Evolutionary conservation across 2,329 filamentous ascomycete species (phyloP), one percentile per base, ranked within the genome.

Genomic region (Coniochaeta hoffmannii): DNA sequence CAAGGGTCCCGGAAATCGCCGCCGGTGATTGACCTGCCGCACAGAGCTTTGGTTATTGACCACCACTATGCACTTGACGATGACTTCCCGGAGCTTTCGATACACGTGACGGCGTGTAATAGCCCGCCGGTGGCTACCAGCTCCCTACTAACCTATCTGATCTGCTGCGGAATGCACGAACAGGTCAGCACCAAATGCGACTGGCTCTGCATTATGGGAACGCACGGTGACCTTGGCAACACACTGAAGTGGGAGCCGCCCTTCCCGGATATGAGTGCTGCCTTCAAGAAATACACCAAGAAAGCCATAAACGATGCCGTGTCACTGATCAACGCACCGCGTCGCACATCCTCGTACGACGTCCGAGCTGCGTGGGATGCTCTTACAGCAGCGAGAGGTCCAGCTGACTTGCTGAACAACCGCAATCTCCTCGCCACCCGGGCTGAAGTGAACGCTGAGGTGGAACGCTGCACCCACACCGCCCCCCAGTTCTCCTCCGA

Each of bases 111-210:
- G 0, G 83, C 84, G 0, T 86, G 83, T 63, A 69, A 83, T 61
- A 85, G 74, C 32, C 84, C 84, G 1, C 85, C 86, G 0, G 81
- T 89, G 0, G 81, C 83, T 6, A 87, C 85, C 1, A 84, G 78
- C 24, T 77, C 85, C 2, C 67, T 88, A 1, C 73, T 88, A 15
- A 86, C 83, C 0, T 87, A 86, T 62, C 72, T 81, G 51, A 79
- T 89, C 30, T 88, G 86, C 61, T 72, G 73, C 22, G 69, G 75
- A 0, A 71, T 88, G 0, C 76, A 86, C 60, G 69, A 74, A 1
- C 69, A 73, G 2, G 75, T 87, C 0, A 84, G 81, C 60, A 79
- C 76, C 36, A 19, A 17, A 24, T 51, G 49, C 31, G 49, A 51
- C 28, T 88, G 85, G 79, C 72, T 88, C 0, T 85, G 82, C 54